Evolutionary conservation across 2,329 filamentous ascomycete genomes (phyloP), one percentile per base, ranked within the genome.

Genomic region (Biscogniauxia marginata): DNA sequence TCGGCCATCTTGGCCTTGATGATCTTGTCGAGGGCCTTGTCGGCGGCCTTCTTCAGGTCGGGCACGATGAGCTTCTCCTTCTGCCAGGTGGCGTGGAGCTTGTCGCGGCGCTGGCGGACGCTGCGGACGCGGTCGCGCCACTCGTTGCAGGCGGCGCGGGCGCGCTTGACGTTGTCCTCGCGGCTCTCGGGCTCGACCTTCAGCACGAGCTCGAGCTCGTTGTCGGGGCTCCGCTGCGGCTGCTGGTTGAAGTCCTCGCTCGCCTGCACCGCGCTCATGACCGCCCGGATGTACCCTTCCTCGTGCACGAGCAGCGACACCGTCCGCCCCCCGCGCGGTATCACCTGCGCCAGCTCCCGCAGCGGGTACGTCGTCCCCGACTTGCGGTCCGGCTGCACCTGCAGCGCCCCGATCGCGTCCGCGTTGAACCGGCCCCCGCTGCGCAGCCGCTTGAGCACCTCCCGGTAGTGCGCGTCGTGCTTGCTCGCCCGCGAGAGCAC

Each of bases 181-280:
- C 72, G 75, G 61, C 71, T 71, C 73, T 82, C 80, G 24, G 75
- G 71, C 75, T 84, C 81, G 53, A 84, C 71, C 65, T 76, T 77
- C 58, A 85, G 74, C 23, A 80, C 65, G 55, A 85, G 77, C 74
- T 85, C 82, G 20, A 85, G 77, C 70, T 83, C 80, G 70, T 84
- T 84, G 68, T 85, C 82, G 47, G 79, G 74, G 67, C 76, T 77
- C 19, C 74, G 74, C 77, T 85, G 83, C 48, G 82, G 82, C 76
- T 84, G 82, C 76, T 84, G 82, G 75, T 84, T 84, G 71, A 81
- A 84, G 63, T 81, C 76, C n/a, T 69, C 65, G 65, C 75, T 78
- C 24, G 70, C 65, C 71, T 84, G 81, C 50, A 84, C 74, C 25
- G 82, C 82, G 65, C 75, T 78, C 76, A 83, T 78, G 72, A 84